phyloP scores from a whole-genome alignment of 1,284 basidiomycete species.

The Hemileia vastatrix region DNA sequence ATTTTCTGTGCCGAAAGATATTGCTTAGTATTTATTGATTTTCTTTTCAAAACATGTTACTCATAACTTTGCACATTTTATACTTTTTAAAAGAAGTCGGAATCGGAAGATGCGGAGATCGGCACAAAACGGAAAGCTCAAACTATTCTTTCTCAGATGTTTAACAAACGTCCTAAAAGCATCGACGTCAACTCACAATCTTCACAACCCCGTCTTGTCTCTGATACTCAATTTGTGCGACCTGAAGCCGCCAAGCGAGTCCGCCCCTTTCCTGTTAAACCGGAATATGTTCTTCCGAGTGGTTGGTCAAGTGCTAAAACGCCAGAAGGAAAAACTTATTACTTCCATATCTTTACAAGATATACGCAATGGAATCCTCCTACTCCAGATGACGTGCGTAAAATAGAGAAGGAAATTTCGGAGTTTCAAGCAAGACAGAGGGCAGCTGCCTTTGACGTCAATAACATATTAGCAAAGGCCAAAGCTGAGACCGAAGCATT shows the following conservation, averaged over 20 bases:
- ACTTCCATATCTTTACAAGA: constrained; percentile 21
- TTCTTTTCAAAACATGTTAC: background rate
- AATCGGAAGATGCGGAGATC: constrained; percentile 33
- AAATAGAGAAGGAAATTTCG: background rate
- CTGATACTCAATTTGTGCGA: constrained; percentile 23
- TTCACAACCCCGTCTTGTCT: constrained; percentile 24
- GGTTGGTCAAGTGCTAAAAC: constrained; percentile 18
- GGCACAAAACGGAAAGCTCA: constrained; percentile 19
- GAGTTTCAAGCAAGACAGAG: constrained; percentile 13
- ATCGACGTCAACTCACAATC: background rate
- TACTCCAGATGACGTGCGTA: constrained; percentile 1
- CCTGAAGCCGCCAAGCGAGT: constrained; percentile 25
- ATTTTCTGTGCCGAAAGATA: no score
- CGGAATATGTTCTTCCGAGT: constrained; percentile 22
- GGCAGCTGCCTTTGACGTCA: constrained; percentile 24
- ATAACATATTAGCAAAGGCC: constrained; percentile 44
- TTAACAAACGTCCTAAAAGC: constrained; percentile 12
- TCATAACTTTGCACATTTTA: background rate
- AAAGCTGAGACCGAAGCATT: constrained; percentile 48
- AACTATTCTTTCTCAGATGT: constrained; percentile 9
- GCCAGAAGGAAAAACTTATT: constrained; percentile 17
- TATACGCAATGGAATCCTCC: constrained; percentile 24
- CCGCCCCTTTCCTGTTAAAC: constrained; percentile 14
- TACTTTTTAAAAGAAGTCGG: constrained; percentile 2
- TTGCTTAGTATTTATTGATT: no score